Evolutionary conservation across 2,329 filamentous ascomycete genomes (phyloP), one percentile per base, ranked within the genome.

Genomic region (Alternaria arborescens): DNA sequence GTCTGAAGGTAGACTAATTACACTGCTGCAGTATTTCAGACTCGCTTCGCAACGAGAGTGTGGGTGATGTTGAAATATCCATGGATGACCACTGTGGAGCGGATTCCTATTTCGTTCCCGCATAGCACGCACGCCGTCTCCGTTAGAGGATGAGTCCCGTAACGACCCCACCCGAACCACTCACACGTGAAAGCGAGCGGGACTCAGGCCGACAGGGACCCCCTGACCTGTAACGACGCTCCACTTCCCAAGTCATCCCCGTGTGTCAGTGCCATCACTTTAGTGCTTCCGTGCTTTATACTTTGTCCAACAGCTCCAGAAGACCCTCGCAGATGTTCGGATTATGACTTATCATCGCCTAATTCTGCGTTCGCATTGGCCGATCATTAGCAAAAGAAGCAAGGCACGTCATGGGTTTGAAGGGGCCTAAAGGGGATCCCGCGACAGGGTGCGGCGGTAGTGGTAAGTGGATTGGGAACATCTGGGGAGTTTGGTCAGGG

Each of bases 381-480:
- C 42, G 48, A 54, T 47, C 30, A 34, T 16, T 30, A 38, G 30
- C 46, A 18, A 50, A 50, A 50, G 12, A 50, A 50, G 46, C 46
- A 50, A 50, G 36, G 36, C 12, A 16, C 32, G 32, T 50, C 53
- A 40, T 46, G 52, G 52, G 38, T 55, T 51, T 26, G 40, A 56
- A 56, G 46, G 38, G 32, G 16, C 38, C 52, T 48, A 56, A 36
- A 54, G 52, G 52, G 24, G 46, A 18, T 50, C 42, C 32, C 41
- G 36, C 38, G n/a, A 26, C 32, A 38, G 57, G 57, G 38, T 51
- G 52, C 36, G 57, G 44, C 44, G 48, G 57, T 41, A 55, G 52
- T 52, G 52, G 57, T 40, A 55, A 43, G 57, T 38, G 44, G 28
- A 50, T 50, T 41, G 46, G 14, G 30, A 36, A 55, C 34, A 60